Evolutionary conservation across 1,284 basidiomycete genomes (phyloP).

Genomic region (Ganoderma resinaceum): DNA sequence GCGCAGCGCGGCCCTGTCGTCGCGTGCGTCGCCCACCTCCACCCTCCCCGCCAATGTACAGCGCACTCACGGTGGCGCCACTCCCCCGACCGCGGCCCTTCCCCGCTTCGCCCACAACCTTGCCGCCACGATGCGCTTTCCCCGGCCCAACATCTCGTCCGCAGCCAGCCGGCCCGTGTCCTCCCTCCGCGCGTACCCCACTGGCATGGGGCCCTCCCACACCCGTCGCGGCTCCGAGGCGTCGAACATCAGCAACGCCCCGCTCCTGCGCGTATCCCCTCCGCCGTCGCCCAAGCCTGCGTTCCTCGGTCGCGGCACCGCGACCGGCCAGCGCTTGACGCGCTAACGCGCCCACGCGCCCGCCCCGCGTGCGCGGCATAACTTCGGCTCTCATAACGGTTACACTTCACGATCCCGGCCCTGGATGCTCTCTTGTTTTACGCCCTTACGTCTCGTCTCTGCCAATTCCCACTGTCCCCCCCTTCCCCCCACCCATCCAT

Average conservation of each 20-base stretch:
- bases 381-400: background rate
- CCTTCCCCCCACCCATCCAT: background rate
- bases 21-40: background rate
- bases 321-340: background rate
- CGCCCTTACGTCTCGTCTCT: background rate
- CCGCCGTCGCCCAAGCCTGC: background rate
- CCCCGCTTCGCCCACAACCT: background rate
- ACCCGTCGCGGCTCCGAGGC: background rate
- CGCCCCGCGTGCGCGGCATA: background rate
- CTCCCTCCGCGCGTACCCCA: background rate
- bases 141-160: background rate
- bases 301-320: background rate
- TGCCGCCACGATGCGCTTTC: background rate
- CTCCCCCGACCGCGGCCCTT: background rate
- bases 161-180: background rate
- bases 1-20: background rate
- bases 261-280: background rate
- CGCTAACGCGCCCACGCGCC: background rate
- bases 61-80: background rate
- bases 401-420: background rate
- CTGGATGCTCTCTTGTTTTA: background rate
- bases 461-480: background rate
- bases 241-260: background rate
- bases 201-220: background rate
- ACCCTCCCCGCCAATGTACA: background rate